A percentile compares a stretch with the other conserved stretches of the same genome.
These are phyloP conservation scores for Phytomonas francai DNA, from an alignment of 208 protist genomes.

Conservation along the genomic window DNA sequence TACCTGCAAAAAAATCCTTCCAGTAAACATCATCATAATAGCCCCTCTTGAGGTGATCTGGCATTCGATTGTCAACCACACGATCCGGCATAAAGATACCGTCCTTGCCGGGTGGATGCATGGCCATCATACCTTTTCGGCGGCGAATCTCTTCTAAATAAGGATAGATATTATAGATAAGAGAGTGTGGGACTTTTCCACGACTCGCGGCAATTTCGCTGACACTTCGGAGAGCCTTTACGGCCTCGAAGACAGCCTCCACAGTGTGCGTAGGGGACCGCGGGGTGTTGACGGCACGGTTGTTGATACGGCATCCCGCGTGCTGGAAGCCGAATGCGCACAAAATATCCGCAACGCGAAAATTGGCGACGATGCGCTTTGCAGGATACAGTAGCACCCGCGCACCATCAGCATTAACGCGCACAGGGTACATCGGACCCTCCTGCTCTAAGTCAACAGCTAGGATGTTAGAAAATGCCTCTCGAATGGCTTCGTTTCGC, in stretches of 20 bases:
- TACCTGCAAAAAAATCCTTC: slow-evolving; percentile 90
- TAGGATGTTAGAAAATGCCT: slow-evolving; percentile 89
- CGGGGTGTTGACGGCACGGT: slow-evolving; percentile 74
- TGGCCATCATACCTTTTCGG: slow-evolving; percentile 91
- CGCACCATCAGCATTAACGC: slow-evolving; percentile 84
- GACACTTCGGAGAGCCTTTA: slow-evolving; percentile 83
- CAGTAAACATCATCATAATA: slow-evolving; percentile 93
- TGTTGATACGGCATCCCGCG: slow-evolving; percentile 82
- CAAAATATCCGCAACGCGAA: slow-evolving; percentile 87
- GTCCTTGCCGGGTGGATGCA: slow-evolving; percentile 89
- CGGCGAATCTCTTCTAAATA: slow-evolving; percentile 89
- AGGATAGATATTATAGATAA: slow-evolving; percentile 91
- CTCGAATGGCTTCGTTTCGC: slow-evolving; percentile 83
- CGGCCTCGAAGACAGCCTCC: slow-evolving; percentile 86
- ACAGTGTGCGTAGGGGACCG: slow-evolving; percentile 87
- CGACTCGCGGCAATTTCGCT: slow-evolving; percentile 89
- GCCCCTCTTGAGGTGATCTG: slow-evolving; percentile 89
- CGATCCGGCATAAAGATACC: slow-evolving; percentile 87
- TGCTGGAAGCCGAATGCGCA: slow-evolving; percentile 92
- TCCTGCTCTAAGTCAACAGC: slow-evolving; percentile 91
- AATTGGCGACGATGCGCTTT: slow-evolving; percentile 86
- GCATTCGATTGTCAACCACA: slow-evolving; percentile 89
- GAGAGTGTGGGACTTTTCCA: slow-evolving; percentile 88
- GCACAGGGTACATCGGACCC: slow-evolving; percentile 89
- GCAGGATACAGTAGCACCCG: slow-evolving; percentile 87